Conservation (phyloP, 306 rosid species). For the Luffa aegyptiaca region DNA sequence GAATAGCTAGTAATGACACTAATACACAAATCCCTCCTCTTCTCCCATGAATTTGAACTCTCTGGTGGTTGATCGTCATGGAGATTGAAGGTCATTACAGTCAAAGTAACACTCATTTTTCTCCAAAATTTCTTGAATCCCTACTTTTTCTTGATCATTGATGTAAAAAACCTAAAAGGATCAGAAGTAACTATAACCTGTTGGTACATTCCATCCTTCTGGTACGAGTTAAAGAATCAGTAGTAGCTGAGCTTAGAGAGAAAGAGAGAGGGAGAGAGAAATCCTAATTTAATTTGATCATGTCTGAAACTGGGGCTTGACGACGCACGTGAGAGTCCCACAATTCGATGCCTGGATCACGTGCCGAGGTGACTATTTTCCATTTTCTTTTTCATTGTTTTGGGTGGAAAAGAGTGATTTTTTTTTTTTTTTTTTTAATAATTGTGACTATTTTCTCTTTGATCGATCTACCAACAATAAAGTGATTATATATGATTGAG, state of each 20-base stretch:
- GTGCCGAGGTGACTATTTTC: not conserved
- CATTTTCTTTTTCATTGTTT: not conserved
- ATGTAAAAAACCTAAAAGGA: not conserved
- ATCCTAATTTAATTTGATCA: not conserved
- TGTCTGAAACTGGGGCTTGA: slow-evolving; percentile 9
- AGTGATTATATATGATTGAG: not conserved
- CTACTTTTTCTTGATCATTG: not conserved
- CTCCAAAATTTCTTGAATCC: not conserved
- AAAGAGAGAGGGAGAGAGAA: not conserved
- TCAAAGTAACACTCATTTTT: slow-evolving; percentile 84
- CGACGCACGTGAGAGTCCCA: slow-evolving; percentile 4
- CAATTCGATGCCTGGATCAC: slow-evolving; percentile 5
- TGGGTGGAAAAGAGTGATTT: not conserved
- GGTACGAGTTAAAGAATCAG: not conserved
- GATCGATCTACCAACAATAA: not conserved
- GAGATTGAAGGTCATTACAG: slow-evolving; percentile 94
- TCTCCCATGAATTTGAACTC: slow-evolving; percentile 92
- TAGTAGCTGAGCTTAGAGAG: not conserved
- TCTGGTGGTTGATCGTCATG: slow-evolving; percentile 78
- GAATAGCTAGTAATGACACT: slow-evolving; percentile 76
- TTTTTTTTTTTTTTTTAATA: not conserved
- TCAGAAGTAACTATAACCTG: not conserved
- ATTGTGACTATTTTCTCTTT: too few species aligned
- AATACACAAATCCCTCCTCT: slow-evolving; percentile 79
- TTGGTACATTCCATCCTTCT: not conserved